Evolutionary conservation across 2,329 filamentous ascomycete species (phyloP), one percentile per base, ranked within the genome.

Genomic region (Hymenoscyphus salicellus): DNA sequence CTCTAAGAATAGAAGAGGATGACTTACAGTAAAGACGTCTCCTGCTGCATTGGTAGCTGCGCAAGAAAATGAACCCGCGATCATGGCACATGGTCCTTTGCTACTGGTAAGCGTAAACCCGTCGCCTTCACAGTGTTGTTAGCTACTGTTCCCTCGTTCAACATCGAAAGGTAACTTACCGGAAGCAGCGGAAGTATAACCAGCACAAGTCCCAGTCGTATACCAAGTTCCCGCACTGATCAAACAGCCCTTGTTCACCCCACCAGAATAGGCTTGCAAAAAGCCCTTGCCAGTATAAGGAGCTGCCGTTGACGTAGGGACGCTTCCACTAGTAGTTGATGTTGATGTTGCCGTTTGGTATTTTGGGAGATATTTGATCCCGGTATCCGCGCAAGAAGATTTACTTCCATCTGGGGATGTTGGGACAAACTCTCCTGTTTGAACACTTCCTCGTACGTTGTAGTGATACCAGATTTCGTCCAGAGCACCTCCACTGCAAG

Each of bases 171-270:
- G 6, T n/a, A 6, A 41, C 52, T 87, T 86, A 52, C 81, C 82
- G n/a, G 75, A 81, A 58, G 79, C 65, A 2, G 81, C 76, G 2
- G 86, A 85, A 0, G 81, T 85, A 73, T 86, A 89, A 0, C 84
- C 89, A 1, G 89, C 89, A 71, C 88, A 91, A 0, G 87, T 89
- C 1, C 88, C 88, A 1, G 80, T 82, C 0, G 82, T 81, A 72
- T 89, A 91, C 89, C 89, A 92, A 0, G 83, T 85, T 0, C 89
- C 89, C 5, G 77, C 80, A 63, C 83, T 83, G 72, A 91, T 91
- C 65, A 91, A 81, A 70, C 88, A 91, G 17, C 89, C 89, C 7
- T 79, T 81, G 57, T 78, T 73, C 17, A 72, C 72, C 2, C 83
- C 81, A 23, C 77, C 75, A 4, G 80, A 78, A 32, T 80, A 72